Conservation (phyloP, 192 early-diverging fungal species). For the Coemansia sp. region DNA sequence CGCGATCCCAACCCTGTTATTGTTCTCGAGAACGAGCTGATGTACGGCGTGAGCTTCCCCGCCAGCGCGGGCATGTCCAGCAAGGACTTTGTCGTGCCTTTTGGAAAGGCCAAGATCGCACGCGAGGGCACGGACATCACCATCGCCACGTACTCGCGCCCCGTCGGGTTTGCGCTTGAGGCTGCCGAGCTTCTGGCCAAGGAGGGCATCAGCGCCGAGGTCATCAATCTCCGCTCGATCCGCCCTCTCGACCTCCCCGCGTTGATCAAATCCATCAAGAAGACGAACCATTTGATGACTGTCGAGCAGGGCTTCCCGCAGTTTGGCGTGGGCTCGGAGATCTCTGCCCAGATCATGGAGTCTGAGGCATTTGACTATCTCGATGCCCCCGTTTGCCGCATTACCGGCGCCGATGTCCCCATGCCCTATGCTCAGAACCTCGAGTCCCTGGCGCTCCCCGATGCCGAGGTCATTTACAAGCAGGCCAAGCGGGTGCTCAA, state of each 20-base stretch:
- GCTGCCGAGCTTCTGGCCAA: constrained; percentile 86
- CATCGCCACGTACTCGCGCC: constrained; percentile 91
- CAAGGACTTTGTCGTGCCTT: constrained; percentile 84
- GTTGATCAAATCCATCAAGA: constrained; percentile 93
- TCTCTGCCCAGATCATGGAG: constrained; percentile 97
- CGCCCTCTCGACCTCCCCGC: constrained; percentile 92
- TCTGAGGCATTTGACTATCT: constrained; percentile 94
- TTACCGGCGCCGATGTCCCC: constrained; percentile 97
- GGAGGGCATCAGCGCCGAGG: constrained; percentile 80
- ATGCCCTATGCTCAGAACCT: constrained; percentile 97
- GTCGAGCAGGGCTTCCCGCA: constrained; percentile 96
- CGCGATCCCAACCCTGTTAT: constrained; percentile 98
- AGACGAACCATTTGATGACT: constrained; percentile 96
- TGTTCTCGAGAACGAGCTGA: constrained; percentile 96
- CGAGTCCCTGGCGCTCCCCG: constrained; percentile 87
- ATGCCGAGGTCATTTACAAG: constrained; percentile 80
- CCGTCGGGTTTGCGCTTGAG: constrained; percentile 84
- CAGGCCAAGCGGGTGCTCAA: constrained; percentile 69
- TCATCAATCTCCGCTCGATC: constrained; percentile 98
- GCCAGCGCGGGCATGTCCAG: constrained; percentile 75
- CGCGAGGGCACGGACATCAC: constrained; percentile 85
- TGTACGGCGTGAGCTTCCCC: constrained; percentile 93
- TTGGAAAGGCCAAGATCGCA: constrained; percentile 97
- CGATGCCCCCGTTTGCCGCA: constrained; percentile 90
- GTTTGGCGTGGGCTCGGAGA: constrained; percentile 94